These are phyloP conservation scores for Exobasidium cylindrosporum DNA, from an alignment of 1,284 basidiomycete genomes.

Conservation along the genomic window DNA sequence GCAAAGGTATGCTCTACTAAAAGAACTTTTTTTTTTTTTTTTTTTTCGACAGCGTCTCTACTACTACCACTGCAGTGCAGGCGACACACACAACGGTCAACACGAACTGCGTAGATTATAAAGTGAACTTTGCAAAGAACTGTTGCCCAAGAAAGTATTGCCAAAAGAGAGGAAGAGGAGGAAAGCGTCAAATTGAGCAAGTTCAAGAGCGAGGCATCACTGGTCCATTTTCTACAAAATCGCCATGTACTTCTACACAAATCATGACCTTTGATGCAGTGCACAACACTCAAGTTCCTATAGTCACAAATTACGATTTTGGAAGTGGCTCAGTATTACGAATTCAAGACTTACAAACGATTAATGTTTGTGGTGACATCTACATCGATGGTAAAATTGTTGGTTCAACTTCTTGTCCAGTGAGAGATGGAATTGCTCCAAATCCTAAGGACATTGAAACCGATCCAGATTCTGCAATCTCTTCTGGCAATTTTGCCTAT, in stretches of 20 bases:
- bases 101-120: neutral
- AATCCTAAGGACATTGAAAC: neutral
- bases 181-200: neutral
- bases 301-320: neutral
- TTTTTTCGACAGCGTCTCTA: neutral
- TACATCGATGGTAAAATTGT: neutral
- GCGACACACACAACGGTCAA: conserved; percentile 3
- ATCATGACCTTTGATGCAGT: neutral
- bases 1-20: neutral
- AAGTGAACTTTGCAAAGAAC: neutral
- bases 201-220: neutral
- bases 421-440: neutral
- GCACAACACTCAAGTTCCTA: neutral
- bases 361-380: conserved; percentile 1
- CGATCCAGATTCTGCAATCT: neutral
- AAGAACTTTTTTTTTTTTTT: neutral
- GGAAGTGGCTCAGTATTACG: neutral
- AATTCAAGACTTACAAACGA: neutral
- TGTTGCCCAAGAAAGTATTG: neutral
- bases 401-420: neutral
- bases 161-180: neutral
- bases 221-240: neutral
- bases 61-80: conserved; percentile 2
- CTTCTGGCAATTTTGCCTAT: neutral
- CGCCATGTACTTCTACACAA: neutral